These are phyloP conservation scores for Lathyrus oleraceus DNA, from an alignment of 306 rosid species.

Conservation along the genomic window DNA sequence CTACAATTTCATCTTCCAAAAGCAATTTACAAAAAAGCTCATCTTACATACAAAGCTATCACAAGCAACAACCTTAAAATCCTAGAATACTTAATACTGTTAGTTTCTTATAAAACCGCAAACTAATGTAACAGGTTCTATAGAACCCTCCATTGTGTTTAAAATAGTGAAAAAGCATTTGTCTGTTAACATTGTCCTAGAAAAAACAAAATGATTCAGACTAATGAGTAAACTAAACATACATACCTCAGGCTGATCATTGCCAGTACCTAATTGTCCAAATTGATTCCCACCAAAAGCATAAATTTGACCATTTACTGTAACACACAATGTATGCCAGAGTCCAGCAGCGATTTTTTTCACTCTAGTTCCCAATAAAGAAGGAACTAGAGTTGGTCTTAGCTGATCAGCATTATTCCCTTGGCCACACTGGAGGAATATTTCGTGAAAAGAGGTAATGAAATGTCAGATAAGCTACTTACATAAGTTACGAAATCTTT, in stretches of 20 bases:
- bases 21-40: too few species aligned
- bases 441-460: neutral
- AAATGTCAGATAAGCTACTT: conserved; percentile 7
- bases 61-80: too few species aligned
- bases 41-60: too few species aligned
- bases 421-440: conserved; percentile 70
- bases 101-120: too few species aligned
- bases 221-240: conserved; percentile 4
- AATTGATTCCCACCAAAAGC: conserved; percentile 93
- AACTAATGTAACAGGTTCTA: neutral
- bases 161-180: neutral
- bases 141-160: neutral
- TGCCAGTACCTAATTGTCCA: conserved; percentile 87
- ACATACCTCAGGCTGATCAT: conserved; percentile 73
- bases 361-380: conserved; percentile 56
- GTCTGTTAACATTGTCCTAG: neutral
- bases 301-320: conserved; percentile 62
- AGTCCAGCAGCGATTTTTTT: conserved; percentile 74
- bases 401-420: conserved; percentile 76
- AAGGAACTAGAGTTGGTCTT: conserved; percentile 66
- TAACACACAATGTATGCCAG: conserved; percentile 82
- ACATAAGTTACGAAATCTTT: neutral
- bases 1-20: too few species aligned
- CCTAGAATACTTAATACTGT: too few species aligned
- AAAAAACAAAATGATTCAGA: conserved; percentile 4